Evolutionary conservation across 495 filamentous ascomycete genomes (phyloP).

Genomic region (Penicillium desertorum): DNA sequence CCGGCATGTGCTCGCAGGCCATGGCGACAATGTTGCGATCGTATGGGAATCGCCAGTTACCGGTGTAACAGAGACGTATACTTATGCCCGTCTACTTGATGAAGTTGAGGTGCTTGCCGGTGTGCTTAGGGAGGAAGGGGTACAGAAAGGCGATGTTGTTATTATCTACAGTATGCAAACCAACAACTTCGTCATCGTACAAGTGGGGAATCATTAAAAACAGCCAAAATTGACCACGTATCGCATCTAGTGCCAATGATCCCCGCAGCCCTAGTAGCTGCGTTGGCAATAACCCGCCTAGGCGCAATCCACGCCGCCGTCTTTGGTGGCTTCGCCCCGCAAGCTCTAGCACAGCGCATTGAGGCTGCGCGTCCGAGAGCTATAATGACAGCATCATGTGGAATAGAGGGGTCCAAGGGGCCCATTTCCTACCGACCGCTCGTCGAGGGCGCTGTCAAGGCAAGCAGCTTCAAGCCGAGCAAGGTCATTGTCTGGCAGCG

Average conservation of each 20-base stretch:
- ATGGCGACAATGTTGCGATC: conserved; percentile 71
- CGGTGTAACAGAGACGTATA: conserved; percentile 65
- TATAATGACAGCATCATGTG: conserved; percentile 87
- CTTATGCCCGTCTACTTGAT: conserved; percentile 71
- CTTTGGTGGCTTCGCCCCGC: conserved; percentile 85
- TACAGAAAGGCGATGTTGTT: conserved; percentile 85
- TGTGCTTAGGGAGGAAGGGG: conserved; percentile 78
- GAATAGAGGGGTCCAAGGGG: conserved; percentile 83
- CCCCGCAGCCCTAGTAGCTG: conserved; percentile 79
- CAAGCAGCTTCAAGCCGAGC: conserved; percentile 61
- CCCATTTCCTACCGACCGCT: conserved; percentile 69
- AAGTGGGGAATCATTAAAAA: neutral
- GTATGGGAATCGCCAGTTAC: conserved; percentile 89
- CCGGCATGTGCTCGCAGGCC: conserved; percentile 74
- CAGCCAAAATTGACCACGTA: conserved; percentile 2
- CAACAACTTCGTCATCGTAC: neutral
- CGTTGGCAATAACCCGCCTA: conserved; percentile 75
- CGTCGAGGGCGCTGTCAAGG: conserved; percentile 62
- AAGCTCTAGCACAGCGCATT: conserved; percentile 83
- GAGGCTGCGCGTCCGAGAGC: conserved; percentile 73
- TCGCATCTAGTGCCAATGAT: conserved; percentile 83
- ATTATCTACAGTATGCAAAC: conserved; percentile 75
- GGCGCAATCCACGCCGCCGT: conserved; percentile 91
- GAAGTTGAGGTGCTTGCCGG: conserved; percentile 84
- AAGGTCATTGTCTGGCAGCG: conserved; percentile 76